These are phyloP conservation scores for Clitopilus hobsonii DNA, from an alignment of 768 basidiomycete species.

Conservation along the genomic window DNA sequence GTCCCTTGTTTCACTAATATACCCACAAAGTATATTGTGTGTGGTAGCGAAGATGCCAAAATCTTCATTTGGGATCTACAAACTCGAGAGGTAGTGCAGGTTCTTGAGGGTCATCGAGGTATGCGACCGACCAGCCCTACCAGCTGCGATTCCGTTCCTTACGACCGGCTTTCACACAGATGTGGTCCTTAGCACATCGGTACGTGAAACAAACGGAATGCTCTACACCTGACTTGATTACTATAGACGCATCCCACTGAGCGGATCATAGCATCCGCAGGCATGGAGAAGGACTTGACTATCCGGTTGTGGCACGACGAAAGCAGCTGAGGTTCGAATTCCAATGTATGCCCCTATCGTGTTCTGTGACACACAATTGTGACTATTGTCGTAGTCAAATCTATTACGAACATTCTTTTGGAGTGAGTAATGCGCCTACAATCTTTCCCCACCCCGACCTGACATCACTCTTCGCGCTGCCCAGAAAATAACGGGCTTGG, in stretches of 20 bases:
- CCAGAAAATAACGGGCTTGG: not conserved
- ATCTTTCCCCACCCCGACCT: too few relatives aligned
- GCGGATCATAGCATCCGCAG: conserved; percentile 80
- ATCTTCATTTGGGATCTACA: conserved; percentile 90
- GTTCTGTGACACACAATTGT: not conserved
- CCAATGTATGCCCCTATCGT: not conserved
- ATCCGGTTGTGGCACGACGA: conserved; percentile 77
- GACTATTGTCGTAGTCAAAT: not conserved
- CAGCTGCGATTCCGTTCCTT: too few relatives aligned
- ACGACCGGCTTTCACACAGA: conserved; percentile 24
- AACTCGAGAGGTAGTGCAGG: conserved; percentile 68
- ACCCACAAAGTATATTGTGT: conserved; percentile 66
- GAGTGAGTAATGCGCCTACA: too few relatives aligned
- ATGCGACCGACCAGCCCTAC: too few relatives aligned
- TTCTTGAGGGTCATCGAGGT: conserved; percentile 82
- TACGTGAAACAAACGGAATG: conserved; percentile 24
- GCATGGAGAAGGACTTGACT: conserved; percentile 83
- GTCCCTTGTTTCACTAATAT: conserved; percentile 61
- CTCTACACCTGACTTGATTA: conserved; percentile 5
- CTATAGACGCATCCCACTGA: conserved; percentile 71
- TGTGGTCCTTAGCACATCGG: conserved; percentile 77
- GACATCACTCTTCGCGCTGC: not conserved
- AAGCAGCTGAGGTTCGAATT: not conserved
- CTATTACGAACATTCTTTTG: not conserved
- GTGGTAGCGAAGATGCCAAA: conserved; percentile 89